Percentiles rank a stretch among this genome's conserved stretches.
These are phyloP conservation scores for Coleophoma cylindrospora DNA, from an alignment of 2,329 filamentous ascomycete genomes.

Conservation along the genomic window DNA sequence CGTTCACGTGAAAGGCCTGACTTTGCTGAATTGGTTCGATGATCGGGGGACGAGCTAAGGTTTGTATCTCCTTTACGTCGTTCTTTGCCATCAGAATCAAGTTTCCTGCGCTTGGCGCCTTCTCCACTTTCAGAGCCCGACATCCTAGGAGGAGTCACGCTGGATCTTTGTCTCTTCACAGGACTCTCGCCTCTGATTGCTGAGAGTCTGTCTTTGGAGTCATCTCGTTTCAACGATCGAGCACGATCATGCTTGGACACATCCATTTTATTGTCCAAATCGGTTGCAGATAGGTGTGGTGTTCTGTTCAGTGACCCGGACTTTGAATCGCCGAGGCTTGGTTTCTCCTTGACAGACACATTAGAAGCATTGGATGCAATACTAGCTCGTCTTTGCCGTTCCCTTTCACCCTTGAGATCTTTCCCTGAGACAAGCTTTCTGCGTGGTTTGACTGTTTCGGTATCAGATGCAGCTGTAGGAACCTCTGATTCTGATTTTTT, in stretches of 20 bases:
- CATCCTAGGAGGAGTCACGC: conserved; percentile 50
- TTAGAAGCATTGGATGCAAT: conserved; percentile 51
- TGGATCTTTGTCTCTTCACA: conserved; percentile 54
- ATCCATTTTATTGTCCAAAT: conserved; percentile 16
- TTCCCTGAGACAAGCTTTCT: conserved; percentile 60
- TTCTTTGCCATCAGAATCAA: conserved; percentile 42
- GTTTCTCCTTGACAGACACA: conserved; percentile 43
- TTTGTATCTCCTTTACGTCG: conserved; percentile 15
- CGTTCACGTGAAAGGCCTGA: conserved; percentile 14
- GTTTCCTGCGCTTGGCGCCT: conserved; percentile 47
- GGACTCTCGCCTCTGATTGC: conserved; percentile 43
- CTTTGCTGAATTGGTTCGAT: conserved; percentile 12
- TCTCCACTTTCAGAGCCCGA: conserved; percentile 48
- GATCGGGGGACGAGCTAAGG: conserved; percentile 21
- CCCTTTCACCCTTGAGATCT: conserved; percentile 53
- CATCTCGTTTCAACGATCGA: conserved; percentile 56
- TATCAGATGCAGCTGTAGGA: conserved; percentile 37
- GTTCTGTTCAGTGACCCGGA: conserved; percentile 47
- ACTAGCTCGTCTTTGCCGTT: conserved; percentile 47
- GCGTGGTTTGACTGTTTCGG: conserved; percentile 51
- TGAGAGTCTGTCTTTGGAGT: conserved; percentile 49
- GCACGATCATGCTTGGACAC: conserved; percentile 39
- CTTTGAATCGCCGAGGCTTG: conserved; percentile 30
- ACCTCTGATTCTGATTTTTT: conserved; percentile 52
- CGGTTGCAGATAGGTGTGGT: conserved; percentile 13